Evolutionary conservation across 108 stramenopile species (phyloP).

Genomic region (Ochromonas danica): DNA sequence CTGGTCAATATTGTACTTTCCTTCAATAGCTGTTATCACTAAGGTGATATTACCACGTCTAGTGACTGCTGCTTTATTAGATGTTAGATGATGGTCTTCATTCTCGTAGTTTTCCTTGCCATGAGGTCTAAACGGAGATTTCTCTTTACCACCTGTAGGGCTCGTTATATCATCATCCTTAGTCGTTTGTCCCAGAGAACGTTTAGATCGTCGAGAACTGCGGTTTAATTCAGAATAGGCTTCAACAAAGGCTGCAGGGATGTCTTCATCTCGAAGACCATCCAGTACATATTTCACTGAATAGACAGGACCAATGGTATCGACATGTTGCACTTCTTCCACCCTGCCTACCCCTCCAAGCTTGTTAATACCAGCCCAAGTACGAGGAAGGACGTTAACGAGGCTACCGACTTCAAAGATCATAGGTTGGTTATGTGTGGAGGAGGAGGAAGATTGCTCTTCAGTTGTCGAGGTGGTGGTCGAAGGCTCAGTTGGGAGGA

Average conservation of each 20-base stretch:
- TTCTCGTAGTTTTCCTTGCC: not conserved
- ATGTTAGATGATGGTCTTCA: not conserved
- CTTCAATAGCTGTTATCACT: not conserved
- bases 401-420: not conserved
- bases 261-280: not conserved
- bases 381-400: not conserved
- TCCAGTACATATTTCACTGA: conserved; percentile 18
- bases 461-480: not conserved
- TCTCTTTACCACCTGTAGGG: not conserved
- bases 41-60: not conserved
- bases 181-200: not conserved
- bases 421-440: not conserved
- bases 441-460: not conserved
- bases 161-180: not conserved
- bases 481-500: not conserved
- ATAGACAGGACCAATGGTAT: not conserved
- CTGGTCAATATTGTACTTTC: not conserved
- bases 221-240: not conserved
- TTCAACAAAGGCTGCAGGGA: not conserved
- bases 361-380: conserved; percentile 6
- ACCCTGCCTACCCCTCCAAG: not conserved
- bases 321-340: not conserved
- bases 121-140: not conserved
- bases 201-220: not conserved
- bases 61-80: not conserved